phyloP scores from a whole-genome alignment of 306 rosid genomes.

The Arachis stenosperma region DNA sequence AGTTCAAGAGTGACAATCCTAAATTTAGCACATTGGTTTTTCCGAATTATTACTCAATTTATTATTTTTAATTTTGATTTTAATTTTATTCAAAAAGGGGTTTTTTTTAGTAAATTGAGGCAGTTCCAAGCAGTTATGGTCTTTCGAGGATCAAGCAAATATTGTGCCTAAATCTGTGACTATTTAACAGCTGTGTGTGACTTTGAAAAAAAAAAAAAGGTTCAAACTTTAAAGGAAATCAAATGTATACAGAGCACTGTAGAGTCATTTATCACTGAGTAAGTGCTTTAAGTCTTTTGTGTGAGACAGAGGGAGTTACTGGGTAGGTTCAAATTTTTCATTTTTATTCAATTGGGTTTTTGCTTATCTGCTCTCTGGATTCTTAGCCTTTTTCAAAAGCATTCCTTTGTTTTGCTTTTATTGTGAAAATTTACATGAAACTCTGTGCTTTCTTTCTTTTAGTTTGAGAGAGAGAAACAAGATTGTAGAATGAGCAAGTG shows the following conservation, averaged over 20 bases:
- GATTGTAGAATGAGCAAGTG: neutral
- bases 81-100: conserved; percentile 10
- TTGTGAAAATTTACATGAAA: conserved; percentile 11
- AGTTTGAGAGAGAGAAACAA: neutral
- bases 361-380: neutral
- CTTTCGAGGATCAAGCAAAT: conserved; percentile 53
- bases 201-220: neutral
- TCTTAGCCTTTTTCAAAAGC: conserved; percentile 31
- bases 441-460: neutral
- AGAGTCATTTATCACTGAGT: conserved; percentile 14
- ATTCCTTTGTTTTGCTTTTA: conserved; percentile 17
- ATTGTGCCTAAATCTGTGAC: conserved; percentile 46
- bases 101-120: conserved; percentile 43
- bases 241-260: conserved; percentile 18
- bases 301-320: conserved; percentile 5
- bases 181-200: conserved; percentile 36
- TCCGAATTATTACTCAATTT: conserved; percentile 42
- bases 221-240: conserved; percentile 26
- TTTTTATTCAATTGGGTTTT: neutral
- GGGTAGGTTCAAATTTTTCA: conserved; percentile 12
- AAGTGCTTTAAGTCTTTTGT: neutral
- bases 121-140: conserved; percentile 48
- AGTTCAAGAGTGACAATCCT: conserved; percentile 34
- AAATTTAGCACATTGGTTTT: conserved; percentile 46
- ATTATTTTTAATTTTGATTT: neutral